Percentiles rank a stretch among this genome's conserved stretches.
Conservation (phyloP, 352 stramenopile species). For the Phytophthora meadii region DNA sequence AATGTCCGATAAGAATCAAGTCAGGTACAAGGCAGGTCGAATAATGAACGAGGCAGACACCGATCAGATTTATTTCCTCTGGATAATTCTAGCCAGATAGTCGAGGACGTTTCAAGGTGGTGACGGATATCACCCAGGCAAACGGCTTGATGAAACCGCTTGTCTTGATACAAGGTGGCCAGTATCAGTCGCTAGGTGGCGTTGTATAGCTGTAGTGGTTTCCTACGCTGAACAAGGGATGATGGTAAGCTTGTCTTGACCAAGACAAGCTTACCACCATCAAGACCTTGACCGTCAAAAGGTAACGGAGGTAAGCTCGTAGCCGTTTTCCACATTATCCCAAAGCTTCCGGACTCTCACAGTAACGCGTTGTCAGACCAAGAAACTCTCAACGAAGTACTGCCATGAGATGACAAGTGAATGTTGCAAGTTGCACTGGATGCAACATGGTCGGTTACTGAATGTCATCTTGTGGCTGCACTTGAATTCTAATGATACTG, state of each 20-base stretch:
- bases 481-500: too few relatives aligned
- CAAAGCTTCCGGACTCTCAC: too few relatives aligned
- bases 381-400: not conserved
- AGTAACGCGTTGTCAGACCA: not conserved
- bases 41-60: conserved; percentile 28
- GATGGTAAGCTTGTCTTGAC: too few relatives aligned
- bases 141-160: not conserved
- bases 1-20: conserved; percentile 11
- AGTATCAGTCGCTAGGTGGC: too few relatives aligned
- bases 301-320: too few relatives aligned
- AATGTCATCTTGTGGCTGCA: too few relatives aligned
- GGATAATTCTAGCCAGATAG: conserved; percentile 25
- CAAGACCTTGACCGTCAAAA: too few relatives aligned
- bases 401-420: too few relatives aligned
- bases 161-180: not conserved
- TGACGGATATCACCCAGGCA: conserved; percentile 20
- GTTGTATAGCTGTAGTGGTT: not conserved
- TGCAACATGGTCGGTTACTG: too few relatives aligned
- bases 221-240: not conserved
- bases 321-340: not conserved
- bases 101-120: conserved; percentile 25
- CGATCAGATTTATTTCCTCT: conserved; percentile 19
- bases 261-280: too few relatives aligned
- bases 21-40: conserved; percentile 3
- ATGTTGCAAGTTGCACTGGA: too few relatives aligned